Percentiles rank a stretch among this genome's conserved stretches.
Evolutionary conservation across 306 rosid genomes (phyloP).

Genomic region (Trichosanthes cucumerina): DNA sequence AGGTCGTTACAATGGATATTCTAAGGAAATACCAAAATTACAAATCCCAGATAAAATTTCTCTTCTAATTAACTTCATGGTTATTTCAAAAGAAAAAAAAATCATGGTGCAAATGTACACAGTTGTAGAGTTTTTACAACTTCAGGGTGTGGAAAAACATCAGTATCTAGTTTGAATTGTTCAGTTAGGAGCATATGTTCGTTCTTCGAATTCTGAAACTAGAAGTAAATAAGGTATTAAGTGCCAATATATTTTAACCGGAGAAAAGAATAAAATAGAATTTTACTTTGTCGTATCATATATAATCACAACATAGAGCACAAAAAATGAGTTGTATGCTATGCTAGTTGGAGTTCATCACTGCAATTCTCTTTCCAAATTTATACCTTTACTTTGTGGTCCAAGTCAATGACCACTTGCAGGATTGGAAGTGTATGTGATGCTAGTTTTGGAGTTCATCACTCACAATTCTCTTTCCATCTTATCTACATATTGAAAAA

Average conservation of each 20-base stretch:
- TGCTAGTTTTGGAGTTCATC: slow-evolving; percentile 46
- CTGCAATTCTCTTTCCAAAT: neutral
- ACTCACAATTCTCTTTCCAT: slow-evolving; percentile 25
- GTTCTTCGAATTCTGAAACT: slow-evolving; percentile 56
- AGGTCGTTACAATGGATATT: no score
- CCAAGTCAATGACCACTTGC: slow-evolving; percentile 50
- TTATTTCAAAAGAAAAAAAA: no score
- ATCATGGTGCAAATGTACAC: no score
- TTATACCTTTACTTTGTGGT: slow-evolving; percentile 55
- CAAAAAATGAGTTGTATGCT: neutral
- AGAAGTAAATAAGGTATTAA: neutral
- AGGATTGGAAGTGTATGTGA: slow-evolving; percentile 67
- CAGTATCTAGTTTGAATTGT: slow-evolving; percentile 35
- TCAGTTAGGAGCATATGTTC: slow-evolving; percentile 46
- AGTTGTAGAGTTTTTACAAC: slow-evolving; percentile 47
- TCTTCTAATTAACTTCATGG: no score
- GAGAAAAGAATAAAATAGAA: neutral
- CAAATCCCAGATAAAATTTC: no score
- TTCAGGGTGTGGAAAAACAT: slow-evolving; percentile 49
- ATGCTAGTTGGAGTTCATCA: no score
- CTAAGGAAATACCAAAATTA: no score
- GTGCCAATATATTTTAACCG: neutral
- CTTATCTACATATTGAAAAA: slow-evolving; percentile 25
- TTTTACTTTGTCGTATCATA: neutral
- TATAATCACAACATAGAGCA: neutral